Conservation (phyloP, 805 yeast genomes). For the Saccharomycopsis fodiens region DNA sequence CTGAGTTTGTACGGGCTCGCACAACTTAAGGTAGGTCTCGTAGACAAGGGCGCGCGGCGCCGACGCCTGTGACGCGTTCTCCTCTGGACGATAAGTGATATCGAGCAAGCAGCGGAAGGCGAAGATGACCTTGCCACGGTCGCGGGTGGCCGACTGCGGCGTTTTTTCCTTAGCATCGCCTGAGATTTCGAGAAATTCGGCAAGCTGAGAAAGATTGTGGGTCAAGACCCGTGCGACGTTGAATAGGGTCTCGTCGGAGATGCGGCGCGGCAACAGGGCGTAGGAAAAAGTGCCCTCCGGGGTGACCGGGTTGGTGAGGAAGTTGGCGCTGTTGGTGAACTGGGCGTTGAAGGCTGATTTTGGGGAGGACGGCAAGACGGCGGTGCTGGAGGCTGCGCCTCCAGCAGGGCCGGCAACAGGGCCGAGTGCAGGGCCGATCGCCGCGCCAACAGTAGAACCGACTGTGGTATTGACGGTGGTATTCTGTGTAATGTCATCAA, state of each 20-base stretch:
- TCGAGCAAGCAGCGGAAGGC: slow-evolving; percentile 10
- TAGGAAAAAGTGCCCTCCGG: neutral
- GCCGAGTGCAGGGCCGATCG: too few species aligned
- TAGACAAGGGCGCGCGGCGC: slow-evolving; percentile 37
- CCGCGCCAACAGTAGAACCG: too few species aligned
- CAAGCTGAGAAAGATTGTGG: neutral
- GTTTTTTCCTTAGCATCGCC: neutral
- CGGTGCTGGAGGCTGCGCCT: too few species aligned
- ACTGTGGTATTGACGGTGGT: too few species aligned
- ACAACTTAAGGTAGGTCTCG: slow-evolving; percentile 35
- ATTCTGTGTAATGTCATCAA: too few species aligned
- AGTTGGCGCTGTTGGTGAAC: too few species aligned
- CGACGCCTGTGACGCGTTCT: slow-evolving; percentile 27
- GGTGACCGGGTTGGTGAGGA: neutral
- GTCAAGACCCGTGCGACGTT: neutral
- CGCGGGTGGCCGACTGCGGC: neutral
- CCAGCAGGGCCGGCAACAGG: too few species aligned
- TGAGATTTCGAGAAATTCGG: neutral
- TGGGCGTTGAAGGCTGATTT: too few species aligned
- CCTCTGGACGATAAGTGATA: neutral
- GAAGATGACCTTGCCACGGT: slow-evolving; percentile 7
- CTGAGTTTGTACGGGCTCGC: slow-evolving; percentile 30
- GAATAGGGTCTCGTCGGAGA: neutral
- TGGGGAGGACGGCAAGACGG: too few species aligned
- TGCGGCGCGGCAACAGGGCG: neutral